phyloP scores from a whole-genome alignment of 441 rosid genomes.

The Adansonia gregorii region DNA sequence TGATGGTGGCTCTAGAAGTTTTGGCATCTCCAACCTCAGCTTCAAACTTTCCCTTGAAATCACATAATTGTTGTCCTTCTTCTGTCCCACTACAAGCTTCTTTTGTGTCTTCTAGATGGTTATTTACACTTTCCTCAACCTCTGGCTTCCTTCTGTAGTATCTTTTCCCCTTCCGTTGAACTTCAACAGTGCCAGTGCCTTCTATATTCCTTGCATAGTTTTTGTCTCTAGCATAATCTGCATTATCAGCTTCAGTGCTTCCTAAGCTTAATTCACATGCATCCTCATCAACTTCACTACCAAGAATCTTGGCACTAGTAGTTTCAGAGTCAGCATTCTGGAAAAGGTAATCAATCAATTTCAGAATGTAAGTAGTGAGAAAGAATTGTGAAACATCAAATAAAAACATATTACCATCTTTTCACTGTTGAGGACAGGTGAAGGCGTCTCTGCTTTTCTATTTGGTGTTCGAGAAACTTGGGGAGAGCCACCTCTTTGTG shows the following conservation, averaged over 20 bases:
- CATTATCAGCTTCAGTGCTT: constrained; percentile 61
- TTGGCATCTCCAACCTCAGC: constrained; percentile 47
- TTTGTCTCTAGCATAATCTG: constrained; percentile 44
- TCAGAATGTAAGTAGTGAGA: constrained; percentile 19
- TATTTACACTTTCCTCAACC: constrained; percentile 37
- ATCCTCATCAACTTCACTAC: constrained; percentile 65
- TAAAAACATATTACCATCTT: constrained; percentile 46
- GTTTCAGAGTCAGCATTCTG: constrained; percentile 72
- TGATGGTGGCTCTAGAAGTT: constrained; percentile 46
- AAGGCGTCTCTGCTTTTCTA: constrained; percentile 45
- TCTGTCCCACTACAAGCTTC: constrained; percentile 75
- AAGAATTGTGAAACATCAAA: constrained; percentile 22
- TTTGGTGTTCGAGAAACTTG: constrained; percentile 50
- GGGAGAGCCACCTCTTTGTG: constrained; percentile 59
- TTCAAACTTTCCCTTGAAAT: constrained; percentile 50
- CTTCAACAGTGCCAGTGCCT: constrained; percentile 44
- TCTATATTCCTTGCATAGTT: constrained; percentile 43
- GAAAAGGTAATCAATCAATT: constrained; percentile 34
- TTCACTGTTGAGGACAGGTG: constrained; percentile 42
- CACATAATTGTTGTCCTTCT: constrained; percentile 51
- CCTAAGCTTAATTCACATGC: constrained; percentile 63
- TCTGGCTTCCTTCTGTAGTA: constrained; percentile 42
- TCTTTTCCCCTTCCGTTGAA: constrained; percentile 44
- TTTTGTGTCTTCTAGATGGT: constrained; percentile 47
- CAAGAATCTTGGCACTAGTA: constrained; percentile 64